phyloP scores from a whole-genome alignment of 352 stramenopile genomes.

The Blastocystis sp. region DNA sequence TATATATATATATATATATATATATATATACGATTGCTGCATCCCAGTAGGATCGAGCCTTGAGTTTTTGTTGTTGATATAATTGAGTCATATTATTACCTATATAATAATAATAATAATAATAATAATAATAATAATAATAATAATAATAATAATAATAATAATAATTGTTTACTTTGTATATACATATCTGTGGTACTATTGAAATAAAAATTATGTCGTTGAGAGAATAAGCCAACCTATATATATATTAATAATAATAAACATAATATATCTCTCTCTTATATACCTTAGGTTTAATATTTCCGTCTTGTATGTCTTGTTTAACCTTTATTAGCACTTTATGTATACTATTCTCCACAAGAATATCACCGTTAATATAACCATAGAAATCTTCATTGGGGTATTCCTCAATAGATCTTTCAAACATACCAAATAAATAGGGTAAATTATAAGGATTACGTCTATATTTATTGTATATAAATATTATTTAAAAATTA shows the following conservation, averaged over 20 bases:
- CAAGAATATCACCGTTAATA: constrained; percentile 37
- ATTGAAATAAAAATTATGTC: constrained; percentile 26
- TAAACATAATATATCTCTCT: too few species aligned
- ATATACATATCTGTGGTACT: constrained; percentile 21
- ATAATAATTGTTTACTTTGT: too few species aligned
- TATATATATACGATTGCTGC: constrained; percentile 5
- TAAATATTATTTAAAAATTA: too few species aligned
- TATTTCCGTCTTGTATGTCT: constrained; percentile 15
- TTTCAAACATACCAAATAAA: constrained; percentile 27
- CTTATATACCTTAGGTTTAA: neutral
- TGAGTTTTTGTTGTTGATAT: constrained; percentile 14
- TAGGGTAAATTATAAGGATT: constrained; percentile 30
- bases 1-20: neutral
- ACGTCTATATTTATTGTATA: neutral
- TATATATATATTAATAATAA: too few species aligned
- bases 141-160: constrained; percentile 16
- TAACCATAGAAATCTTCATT: constrained; percentile 34
- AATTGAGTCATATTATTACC: constrained; percentile 19
- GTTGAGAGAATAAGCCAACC: constrained; percentile 22
- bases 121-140: neutral
- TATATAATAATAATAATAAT: constrained; percentile 1
- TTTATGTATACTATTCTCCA: constrained; percentile 15
- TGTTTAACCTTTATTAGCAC: neutral
- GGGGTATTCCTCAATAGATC: constrained; percentile 12
- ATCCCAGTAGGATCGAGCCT: constrained; percentile 37